Conservation (phyloP, 2,329 filamentous ascomycete genomes). For the Metarhizium humberi region DNA sequence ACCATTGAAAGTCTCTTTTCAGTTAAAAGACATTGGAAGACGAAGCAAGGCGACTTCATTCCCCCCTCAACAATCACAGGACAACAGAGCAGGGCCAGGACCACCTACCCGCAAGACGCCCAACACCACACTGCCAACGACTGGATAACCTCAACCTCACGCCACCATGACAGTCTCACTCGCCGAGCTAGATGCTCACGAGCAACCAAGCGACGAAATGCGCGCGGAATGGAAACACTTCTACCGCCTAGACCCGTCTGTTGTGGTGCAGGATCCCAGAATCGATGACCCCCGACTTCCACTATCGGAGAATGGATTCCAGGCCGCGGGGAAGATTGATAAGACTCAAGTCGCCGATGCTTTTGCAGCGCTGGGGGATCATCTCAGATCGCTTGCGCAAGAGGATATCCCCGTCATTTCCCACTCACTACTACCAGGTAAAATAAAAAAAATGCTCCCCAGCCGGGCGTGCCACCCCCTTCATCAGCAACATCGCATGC, state of each 20-base stretch:
- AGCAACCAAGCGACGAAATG: conserved; percentile 64
- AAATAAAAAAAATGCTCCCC: neutral
- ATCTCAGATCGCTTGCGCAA: conserved; percentile 20
- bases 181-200: conserved; percentile 59
- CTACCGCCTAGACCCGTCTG: conserved; percentile 46
- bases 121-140: too few relatives aligned
- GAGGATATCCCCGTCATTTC: conserved; percentile 47
- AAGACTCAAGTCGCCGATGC: conserved; percentile 31
- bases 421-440: conserved; percentile 61
- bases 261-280: conserved; percentile 41
- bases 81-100: too few relatives aligned
- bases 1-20: too few relatives aligned
- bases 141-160: neutral
- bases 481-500: too few relatives aligned
- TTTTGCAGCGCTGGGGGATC: conserved; percentile 26
- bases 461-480: too few relatives aligned
- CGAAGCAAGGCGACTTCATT: too few relatives aligned
- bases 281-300: conserved; percentile 44
- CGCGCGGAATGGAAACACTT: conserved; percentile 67
- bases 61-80: too few relatives aligned
- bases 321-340: conserved; percentile 33
- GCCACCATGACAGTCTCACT: conserved; percentile 17
- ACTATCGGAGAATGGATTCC: conserved; percentile 33
- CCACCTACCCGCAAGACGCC: too few relatives aligned
- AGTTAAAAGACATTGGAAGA: too few relatives aligned